Percentiles rank a stretch among this genome's conserved stretches.
Evolutionary conservation across 768 basidiomycete species (phyloP).

Genomic region (Terana coerulea): DNA sequence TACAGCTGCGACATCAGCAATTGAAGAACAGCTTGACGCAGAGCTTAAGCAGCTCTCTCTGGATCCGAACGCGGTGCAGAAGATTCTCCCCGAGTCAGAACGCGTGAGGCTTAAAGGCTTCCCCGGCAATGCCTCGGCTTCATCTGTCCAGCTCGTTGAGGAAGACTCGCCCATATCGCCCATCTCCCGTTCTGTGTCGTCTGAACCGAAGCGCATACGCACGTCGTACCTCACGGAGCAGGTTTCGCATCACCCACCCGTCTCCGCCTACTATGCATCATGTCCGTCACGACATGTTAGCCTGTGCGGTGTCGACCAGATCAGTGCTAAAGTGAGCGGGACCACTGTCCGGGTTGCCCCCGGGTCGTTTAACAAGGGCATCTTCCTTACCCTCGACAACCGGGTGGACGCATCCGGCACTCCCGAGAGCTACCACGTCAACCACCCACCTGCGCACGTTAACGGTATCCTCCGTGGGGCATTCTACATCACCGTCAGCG

Average conservation of each 20-base stretch:
- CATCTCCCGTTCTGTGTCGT: constrained; percentile 1
- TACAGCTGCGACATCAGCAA: constrained; percentile 52
- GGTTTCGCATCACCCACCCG: constrained; percentile 95
- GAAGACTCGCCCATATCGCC: constrained; percentile 28
- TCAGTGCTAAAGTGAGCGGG: constrained; percentile 87
- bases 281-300: constrained; percentile 75
- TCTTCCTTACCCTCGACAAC: constrained; percentile 68
- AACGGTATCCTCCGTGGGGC: constrained; percentile 90
- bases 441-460: constrained; percentile 85
- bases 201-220: constrained; percentile 43
- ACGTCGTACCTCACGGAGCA: constrained; percentile 88
- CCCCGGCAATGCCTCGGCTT: constrained; percentile 28
- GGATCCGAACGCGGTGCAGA: background rate
- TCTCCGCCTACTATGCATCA: constrained; percentile 77
- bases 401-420: constrained; percentile 55
- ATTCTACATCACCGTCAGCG: constrained; percentile 86
- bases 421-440: constrained; percentile 83
- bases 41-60: constrained; percentile 63
- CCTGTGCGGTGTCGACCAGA: constrained; percentile 85
- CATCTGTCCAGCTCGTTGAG: constrained; percentile 27
- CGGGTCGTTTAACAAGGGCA: constrained; percentile 83
- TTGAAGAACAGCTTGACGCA: constrained; percentile 44
- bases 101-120: constrained; percentile 5
- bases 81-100: background rate
- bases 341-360: constrained; percentile 81